Base-by-base conservation (phyloP, 2,329 filamentous ascomycete species). In the Aschersonia sp. region DNA sequence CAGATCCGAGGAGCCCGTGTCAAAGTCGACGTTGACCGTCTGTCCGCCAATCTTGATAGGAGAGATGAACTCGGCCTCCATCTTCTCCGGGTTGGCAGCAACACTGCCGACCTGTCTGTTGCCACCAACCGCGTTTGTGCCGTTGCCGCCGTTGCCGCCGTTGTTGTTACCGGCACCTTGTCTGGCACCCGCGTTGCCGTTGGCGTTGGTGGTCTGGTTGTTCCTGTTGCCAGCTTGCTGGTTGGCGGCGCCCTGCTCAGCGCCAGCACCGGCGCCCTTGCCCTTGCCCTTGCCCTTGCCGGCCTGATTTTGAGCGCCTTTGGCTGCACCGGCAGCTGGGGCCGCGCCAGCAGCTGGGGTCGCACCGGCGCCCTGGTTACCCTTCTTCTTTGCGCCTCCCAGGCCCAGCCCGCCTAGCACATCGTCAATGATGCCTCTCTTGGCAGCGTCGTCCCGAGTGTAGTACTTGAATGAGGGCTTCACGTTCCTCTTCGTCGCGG, bases 1-100 rank as follows among this genome's bases (percentile, higher is more conserved):
- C 9, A 63, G 54, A 30, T 61, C 59, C 40, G 56, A 55, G 8
- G 58, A 56, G 41, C 55, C 54, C 32, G 54, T 57, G 32, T 57
- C 55, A 39, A 57, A 55, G 48, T 56, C 55, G 14, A 57, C 49
- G 9, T 48, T 44, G 1, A 56, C 47, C 11, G 41, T 50, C 48
- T 56, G 54, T 22, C 51, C 50, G 5, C 55, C 53, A 35, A 57
- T 55, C 30, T 50, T 47, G 46, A 57, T 52, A 7, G 45, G 47
- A 11, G 55, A 50, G 9, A 32, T 41, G 48, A 49, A 56, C 43
- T 56, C 52, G 35, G 31, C 35, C 32, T 51, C 52, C 39, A 45
- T 49, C 30, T 43, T 47, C 22, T 47, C 48, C 3, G 49, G 44
- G 10, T 12, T 42, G 30, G 39, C 50, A 43, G 44, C 11, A 5